Evolutionary conservation across 352 stramenopile genomes (phyloP).

Genomic region (Saprolegnia diclina): DNA sequence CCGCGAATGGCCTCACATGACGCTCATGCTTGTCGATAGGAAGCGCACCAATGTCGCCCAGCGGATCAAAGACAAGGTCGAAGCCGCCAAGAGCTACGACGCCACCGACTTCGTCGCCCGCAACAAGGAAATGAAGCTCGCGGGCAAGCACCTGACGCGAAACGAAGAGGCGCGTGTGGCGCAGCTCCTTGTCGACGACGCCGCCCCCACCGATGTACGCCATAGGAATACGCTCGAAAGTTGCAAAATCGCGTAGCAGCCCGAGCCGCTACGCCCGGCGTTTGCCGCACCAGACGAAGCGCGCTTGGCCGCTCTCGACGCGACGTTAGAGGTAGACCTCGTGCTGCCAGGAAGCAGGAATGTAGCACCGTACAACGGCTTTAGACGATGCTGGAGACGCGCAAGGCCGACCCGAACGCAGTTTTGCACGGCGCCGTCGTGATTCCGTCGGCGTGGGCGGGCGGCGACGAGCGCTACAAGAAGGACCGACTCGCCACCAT

Average conservation of each 20-base stretch:
- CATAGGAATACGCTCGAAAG: neutral
- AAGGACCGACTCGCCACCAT: slow-evolving; percentile 9
- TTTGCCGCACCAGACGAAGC: neutral
- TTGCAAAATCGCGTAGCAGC: neutral
- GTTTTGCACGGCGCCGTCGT: neutral
- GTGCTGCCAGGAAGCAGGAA: neutral
- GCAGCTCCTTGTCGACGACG: neutral
- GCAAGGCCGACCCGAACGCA: neutral
- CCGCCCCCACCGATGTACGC: neutral
- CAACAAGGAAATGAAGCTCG: slow-evolving; percentile 25
- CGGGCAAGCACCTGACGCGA: slow-evolving; percentile 7
- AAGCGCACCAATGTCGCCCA: slow-evolving; percentile 5
- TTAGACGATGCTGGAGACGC: slow-evolving; percentile 6
- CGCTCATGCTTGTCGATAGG: neutral
- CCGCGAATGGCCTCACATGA: neutral
- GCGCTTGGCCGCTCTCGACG: neutral
- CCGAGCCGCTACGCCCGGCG: too few relatives aligned
- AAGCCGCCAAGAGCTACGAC: slow-evolving; percentile 14
- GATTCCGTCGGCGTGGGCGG: neutral
- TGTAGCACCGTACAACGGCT: neutral
- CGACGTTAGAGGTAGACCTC: neutral
- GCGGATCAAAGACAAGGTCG: slow-evolving; percentile 25
- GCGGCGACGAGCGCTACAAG: neutral
- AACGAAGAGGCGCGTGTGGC: slow-evolving; percentile 8
- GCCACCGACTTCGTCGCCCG: slow-evolving; percentile 7